A percentile compares a stretch with the other conserved stretches of the same genome.
These are phyloP conservation scores for Aquanectria penicillioides DNA, from an alignment of 2,329 filamentous ascomycete species.

Conservation along the genomic window DNA sequence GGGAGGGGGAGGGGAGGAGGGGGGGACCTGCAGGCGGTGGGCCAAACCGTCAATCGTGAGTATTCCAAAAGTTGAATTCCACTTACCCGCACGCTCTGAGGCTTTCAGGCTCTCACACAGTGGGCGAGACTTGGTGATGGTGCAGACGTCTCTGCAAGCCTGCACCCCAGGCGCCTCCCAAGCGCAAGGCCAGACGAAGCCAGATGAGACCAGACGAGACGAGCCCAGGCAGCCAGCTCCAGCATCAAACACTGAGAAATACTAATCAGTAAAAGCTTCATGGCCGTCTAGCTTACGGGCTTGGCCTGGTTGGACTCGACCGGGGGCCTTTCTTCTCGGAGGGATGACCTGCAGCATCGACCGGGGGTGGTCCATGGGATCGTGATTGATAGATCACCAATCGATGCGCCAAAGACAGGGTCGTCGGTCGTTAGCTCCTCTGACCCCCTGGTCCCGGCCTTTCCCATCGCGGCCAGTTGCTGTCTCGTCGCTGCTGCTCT, in stretches of 20 bases:
- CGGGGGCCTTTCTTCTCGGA: neutral
- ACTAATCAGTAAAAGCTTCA: constrained; percentile 12
- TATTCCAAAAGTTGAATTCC: too few species aligned
- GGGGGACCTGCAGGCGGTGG: neutral
- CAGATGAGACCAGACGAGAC: constrained; percentile 9
- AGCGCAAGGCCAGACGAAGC: too few species aligned
- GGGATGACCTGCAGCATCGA: constrained; percentile 24
- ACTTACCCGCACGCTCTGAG: too few species aligned
- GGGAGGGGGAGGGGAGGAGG: too few species aligned
- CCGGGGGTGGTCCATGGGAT: too few species aligned
- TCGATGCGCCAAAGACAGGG: constrained; percentile 15
- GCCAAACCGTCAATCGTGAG: too few species aligned
- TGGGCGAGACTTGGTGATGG: neutral
- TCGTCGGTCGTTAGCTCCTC: constrained; percentile 5
- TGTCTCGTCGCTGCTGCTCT: too few species aligned
- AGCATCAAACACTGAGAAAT: constrained; percentile 7
- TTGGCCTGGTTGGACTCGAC: constrained; percentile 6
- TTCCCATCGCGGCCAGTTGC: too few species aligned
- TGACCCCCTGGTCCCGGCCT: neutral
- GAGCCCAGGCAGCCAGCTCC: neutral
- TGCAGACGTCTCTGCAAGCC: too few species aligned
- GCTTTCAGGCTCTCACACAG: too few species aligned
- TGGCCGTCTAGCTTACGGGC: constrained; percentile 3
- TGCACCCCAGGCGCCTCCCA: too few species aligned
- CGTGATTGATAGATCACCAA: constrained; percentile 20